These are phyloP conservation scores for Pichia rugopelliculosa DNA, from an alignment of 805 yeast genomes.

Conservation along the genomic window DNA sequence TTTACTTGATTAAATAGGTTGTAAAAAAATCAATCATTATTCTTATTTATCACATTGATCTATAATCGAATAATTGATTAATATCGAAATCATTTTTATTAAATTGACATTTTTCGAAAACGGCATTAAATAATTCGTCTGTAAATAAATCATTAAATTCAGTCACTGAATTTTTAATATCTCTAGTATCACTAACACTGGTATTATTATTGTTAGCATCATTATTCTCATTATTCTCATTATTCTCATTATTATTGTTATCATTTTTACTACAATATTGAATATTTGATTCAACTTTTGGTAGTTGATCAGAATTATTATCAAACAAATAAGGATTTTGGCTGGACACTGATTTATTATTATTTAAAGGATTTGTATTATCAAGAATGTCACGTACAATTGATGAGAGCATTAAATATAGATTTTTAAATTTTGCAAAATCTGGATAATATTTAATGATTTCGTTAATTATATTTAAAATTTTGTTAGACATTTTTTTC, in stretches of 20 bases:
- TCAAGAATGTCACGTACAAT: conserved; percentile 16
- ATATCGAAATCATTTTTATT: conserved; percentile 11
- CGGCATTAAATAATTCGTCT: conserved; percentile 19
- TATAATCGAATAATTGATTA: neutral
- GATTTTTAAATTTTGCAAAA: conserved; percentile 15
- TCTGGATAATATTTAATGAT: conserved; percentile 13
- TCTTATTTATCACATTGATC: neutral
- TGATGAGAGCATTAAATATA: conserved; percentile 15
- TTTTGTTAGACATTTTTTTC: conserved; percentile 12
- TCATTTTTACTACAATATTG: neutral
- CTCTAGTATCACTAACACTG: too few relatives aligned
- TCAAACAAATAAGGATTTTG: neutral
- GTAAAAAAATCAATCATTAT: neutral
- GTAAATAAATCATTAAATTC: conserved; percentile 21
- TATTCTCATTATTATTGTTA: neutral
- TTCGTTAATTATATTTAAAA: conserved; percentile 14
- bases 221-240: too few relatives aligned
- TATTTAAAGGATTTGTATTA: neutral
- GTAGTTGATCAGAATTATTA: neutral
- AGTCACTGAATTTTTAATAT: neutral
- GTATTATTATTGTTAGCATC: too few relatives aligned
- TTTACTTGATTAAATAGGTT: neutral
- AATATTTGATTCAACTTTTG: neutral
- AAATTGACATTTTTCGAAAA: conserved; percentile 19
- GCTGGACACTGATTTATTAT: too few relatives aligned